These are phyloP conservation scores for Colletotrichum noveboracense DNA, from an alignment of 2,329 filamentous ascomycete genomes.

Conservation along the genomic window DNA sequence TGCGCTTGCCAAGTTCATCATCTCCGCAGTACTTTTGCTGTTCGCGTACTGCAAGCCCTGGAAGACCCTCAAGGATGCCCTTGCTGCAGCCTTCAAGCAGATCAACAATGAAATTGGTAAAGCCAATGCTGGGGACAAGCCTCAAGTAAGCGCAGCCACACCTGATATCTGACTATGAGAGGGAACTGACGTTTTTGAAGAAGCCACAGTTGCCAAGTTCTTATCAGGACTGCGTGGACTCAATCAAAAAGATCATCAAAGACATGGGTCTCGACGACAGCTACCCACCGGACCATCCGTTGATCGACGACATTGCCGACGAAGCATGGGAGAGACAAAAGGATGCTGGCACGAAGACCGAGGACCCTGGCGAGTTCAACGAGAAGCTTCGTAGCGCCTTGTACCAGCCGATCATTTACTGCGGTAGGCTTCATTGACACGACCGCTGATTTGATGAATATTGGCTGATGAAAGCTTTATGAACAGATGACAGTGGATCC, in stretches of 20 bases:
- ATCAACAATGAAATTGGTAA: neutral
- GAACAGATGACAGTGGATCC: neutral
- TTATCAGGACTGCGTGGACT: neutral
- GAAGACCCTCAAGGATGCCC: neutral
- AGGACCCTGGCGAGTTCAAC: neutral
- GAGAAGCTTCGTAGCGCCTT: neutral
- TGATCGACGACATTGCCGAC: neutral
- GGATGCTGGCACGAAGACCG: neutral
- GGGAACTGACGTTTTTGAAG: neutral
- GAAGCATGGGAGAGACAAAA: neutral
- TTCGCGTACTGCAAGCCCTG: neutral
- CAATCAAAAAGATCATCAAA: neutral
- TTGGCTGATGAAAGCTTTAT: neutral
- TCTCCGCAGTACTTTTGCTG: neutral
- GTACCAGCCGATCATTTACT: neutral
- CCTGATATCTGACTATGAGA: neutral
- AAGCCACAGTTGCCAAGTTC: neutral
- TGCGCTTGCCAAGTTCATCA: neutral
- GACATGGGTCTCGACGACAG: neutral
- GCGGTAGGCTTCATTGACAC: neutral
- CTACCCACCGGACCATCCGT: neutral
- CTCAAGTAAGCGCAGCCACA: neutral
- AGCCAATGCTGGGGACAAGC: neutral
- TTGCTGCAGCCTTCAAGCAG: neutral
- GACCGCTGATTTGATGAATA: accelerated